Base-by-base conservation (phyloP, 1,284 basidiomycete genomes). In the Apiotrichum sp. region DNA sequence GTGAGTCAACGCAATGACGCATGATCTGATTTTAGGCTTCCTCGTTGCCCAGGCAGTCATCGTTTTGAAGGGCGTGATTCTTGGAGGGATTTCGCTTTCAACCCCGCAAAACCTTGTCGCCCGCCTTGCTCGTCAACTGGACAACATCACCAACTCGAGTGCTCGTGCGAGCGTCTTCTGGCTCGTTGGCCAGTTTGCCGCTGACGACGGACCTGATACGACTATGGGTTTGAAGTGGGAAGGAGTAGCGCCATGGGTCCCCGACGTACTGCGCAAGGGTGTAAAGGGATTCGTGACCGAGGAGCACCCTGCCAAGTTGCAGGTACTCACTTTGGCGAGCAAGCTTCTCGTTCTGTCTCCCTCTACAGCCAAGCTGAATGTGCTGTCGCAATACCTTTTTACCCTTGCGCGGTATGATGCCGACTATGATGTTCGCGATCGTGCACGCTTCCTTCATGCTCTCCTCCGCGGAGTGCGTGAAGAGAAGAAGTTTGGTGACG, bases 401-500 rank as follows among this genome's bases (percentile, higher is more conserved):
- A 81, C 82, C 0, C 81, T 96, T n/a, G 91, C 89, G 1, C 82
- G 87, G 55, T 97, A 93, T 72, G 93, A 97, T 71, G 65, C 77
- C 11, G 84, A 87, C 66, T 93, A 89, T 72, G 90, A 93, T 65
- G 86, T 96, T 35, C 82, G 93, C 38, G 93, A 96, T 73, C 84
- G 91, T 16, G 86, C 84, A 4, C 81, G 93, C 44, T 87, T 91
- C 81, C 72, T 95, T 13, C 76, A 79, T n/a, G 82, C 85, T 3
- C 80, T 95, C 3, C 78, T 93, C 6, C 72, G 79, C 9, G 85
- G 87, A 16, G 65, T 75, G 2, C 52, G 63, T 31, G 74, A 77
- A 32, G 58, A 56, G 46, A 58, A 58, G 46, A 53, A 34, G 1
- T 35, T 38, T 8, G 53, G 46, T 9, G 56, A 54, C 6, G 54